phyloP scores from a whole-genome alignment of 2,329 filamentous ascomycete genomes.

The Colletotrichum orchidophilum region DNA sequence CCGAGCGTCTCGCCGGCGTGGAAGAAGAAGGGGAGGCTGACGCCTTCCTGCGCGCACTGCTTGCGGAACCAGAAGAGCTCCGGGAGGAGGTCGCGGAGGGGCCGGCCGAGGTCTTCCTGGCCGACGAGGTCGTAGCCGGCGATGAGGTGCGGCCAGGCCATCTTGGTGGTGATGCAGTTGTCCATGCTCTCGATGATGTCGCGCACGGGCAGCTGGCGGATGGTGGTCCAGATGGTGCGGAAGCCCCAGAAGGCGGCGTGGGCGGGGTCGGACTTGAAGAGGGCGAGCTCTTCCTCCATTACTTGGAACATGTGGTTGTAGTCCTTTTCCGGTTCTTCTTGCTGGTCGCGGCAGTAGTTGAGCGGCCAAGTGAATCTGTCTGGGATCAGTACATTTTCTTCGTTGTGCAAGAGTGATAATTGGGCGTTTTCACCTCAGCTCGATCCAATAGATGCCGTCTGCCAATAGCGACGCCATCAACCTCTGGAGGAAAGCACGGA shows the following conservation, averaged over 20 bases:
- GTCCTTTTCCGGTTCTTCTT: slow-evolving; percentile 68
- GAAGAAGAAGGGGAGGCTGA: slow-evolving; percentile 88
- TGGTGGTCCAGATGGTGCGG: slow-evolving; percentile 79
- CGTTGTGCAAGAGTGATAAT: neutral
- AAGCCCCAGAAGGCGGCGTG: slow-evolving; percentile 78
- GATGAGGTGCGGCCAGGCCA: slow-evolving; percentile 76
- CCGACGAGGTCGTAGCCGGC: slow-evolving; percentile 87
- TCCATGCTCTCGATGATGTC: slow-evolving; percentile 81
- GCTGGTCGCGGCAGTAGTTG: slow-evolving; percentile 68
- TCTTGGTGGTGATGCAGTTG: slow-evolving; percentile 79
- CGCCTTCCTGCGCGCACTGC: slow-evolving; percentile 74
- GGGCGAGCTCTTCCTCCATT: slow-evolving; percentile 76
- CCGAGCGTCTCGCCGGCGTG: slow-evolving; percentile 85
- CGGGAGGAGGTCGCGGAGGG: slow-evolving; percentile 76
- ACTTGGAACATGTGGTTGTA: slow-evolving; percentile 72
- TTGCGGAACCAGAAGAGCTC: slow-evolving; percentile 89
- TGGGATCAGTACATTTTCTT: neutral
- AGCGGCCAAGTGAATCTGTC: slow-evolving; percentile 70
- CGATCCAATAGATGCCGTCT: slow-evolving; percentile 82
- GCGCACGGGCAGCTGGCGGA: slow-evolving; percentile 69
- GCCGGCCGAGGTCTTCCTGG: slow-evolving; percentile 78
- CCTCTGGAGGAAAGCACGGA: slow-evolving; percentile 73
- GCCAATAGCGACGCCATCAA: slow-evolving; percentile 72
- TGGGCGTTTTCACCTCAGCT: slow-evolving; percentile 64
- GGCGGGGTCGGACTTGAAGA: slow-evolving; percentile 68